Evolutionary conservation across 371 early-diverging fungal species (phyloP).

Genomic region (Mucor circinelloides): DNA sequence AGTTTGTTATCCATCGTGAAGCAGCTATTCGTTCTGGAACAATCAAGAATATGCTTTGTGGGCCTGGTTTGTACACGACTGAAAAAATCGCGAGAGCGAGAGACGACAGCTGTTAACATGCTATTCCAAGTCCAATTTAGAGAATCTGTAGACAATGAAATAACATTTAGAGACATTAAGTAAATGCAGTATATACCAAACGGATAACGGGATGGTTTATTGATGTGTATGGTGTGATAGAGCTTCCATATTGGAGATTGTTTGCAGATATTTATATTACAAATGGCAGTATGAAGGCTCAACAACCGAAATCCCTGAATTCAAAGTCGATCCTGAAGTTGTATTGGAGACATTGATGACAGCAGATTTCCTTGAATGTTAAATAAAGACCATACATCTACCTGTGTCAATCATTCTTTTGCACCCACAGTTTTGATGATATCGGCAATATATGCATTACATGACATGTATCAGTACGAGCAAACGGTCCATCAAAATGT

Average conservation of each 20-base stretch:
- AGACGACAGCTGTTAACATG: not conserved
- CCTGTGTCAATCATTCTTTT: no score
- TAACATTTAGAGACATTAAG: constrained; percentile 92
- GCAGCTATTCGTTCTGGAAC: constrained; percentile 93
- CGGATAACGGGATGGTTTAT: not conserved
- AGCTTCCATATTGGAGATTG: constrained; percentile 88
- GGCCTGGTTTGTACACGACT: constrained; percentile 60
- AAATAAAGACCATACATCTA: constrained; percentile 6
- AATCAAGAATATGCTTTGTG: constrained; percentile 89
- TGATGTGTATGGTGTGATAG: constrained; percentile 37
- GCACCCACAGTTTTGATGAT: no score
- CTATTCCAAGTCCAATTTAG: constrained; percentile 76
- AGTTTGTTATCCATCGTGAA: constrained; percentile 84
- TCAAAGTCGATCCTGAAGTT: constrained; percentile 86
- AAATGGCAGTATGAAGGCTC: constrained; percentile 71
- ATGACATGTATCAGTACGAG: no score
- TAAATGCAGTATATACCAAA: constrained; percentile 33
- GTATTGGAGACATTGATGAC: constrained; percentile 95
- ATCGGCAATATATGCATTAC: not conserved
- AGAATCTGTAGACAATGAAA: constrained; percentile 86
- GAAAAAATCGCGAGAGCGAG: not conserved
- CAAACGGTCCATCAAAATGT: no score
- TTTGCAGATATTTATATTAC: constrained; percentile 90
- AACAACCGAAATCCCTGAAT: constrained; percentile 84
- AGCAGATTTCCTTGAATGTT: constrained; percentile 93